Evolutionary conservation across 2,329 filamentous ascomycete species (phyloP), one percentile per base, ranked within the genome.

Genomic region (Botrytis medusae): DNA sequence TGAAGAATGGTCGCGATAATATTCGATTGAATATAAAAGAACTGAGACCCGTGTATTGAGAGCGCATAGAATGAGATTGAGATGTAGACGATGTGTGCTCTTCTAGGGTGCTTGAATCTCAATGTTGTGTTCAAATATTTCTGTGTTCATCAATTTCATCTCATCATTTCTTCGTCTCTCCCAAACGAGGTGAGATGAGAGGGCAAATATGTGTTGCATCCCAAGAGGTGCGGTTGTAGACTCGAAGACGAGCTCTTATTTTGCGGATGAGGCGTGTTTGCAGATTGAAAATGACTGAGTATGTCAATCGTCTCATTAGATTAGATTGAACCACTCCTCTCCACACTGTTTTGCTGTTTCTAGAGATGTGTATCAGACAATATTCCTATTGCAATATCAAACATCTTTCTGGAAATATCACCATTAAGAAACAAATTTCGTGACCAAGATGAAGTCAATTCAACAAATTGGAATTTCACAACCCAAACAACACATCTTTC

Each of bases 211-310:
- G 51, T 54, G 48, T 7, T n/a, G 4, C 48, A 51, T n/a, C 12
- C 12, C 12, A 51, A n/a, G 4, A 51, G 25, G 4, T 51, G 25
- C 6, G 12, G 25, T 7, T 51, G 25, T 51, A 51, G 12, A 51
- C 12, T n/a, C 12, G 48, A n/a, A 51, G 48, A n/a, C 6, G 48
- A n/a, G 10, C 48, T 51, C 5, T 0, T n/a, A n/a, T n/a, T n/a
- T 51, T n/a, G 25, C 25, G 48, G 10, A 51, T 14, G 48, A 51
- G 25, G 10, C 16, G 5, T 2, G 6, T 51, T 51, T 7, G 3
- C 48, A 51, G 0, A n/a, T n/a, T 6, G 4, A n/a, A n/a, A n/a
- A 0, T 16, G 25, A 6, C 14, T 51, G 12, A 2, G 14, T 1
- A 54, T n/a, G n/a, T n/a, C 12, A 1, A 54, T n/a, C 12, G 1